Base-by-base conservation (phyloP, 805 yeast species). In the Wickerhamomyces subpelliculosus region DNA sequence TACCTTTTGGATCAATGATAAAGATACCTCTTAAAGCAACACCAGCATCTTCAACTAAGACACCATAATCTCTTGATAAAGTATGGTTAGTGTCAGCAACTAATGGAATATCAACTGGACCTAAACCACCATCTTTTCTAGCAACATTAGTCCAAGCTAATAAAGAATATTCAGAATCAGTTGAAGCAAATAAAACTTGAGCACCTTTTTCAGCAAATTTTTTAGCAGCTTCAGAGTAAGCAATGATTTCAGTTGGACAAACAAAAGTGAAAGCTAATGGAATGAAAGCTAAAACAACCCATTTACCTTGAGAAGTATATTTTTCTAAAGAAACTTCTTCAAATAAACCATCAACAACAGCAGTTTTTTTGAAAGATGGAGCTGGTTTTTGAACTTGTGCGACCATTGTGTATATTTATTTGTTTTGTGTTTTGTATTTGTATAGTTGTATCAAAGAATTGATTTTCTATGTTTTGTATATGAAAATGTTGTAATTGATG, bases 261-360 rank as follows among this genome's bases (percentile, higher is more conserved):
- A 93, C 97, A 56, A 93, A 93, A 45, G 99, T 93, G 89, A 93
- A 93, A 37, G 98, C 98, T 78, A 90, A 73, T 68, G 98, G 99
- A 65, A 93, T 83, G 74, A 93, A 93, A 47, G 94, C 97, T 60
- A 93, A 76, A 50, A 93, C 70, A 53, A 93, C 96, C 95, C 97
- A 93, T 72, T 93, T 86, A 62, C 98, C 98, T 73, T 82, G 82
- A 30, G 49, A 38, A 30, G 49, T 46, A 85, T 82, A 93, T 70
- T 86, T 84, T 59, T 90, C 97, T 55, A 93, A 80, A 45, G 95
- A 75, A 55, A 93, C 75, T 61, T 93, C 97, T 75, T 93, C 97
- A 63, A 93, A 90, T 50, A 78, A 73, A 69, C 97, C 97, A 72
- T 90, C 89, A 55, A 93, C 76, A 61, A 93, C 97, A 64, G 99